Percentiles rank a stretch among this genome's conserved stretches.
phyloP scores from a whole-genome alignment of 2,329 filamentous ascomycete genomes.

The Nigrospora osmanthi region DNA sequence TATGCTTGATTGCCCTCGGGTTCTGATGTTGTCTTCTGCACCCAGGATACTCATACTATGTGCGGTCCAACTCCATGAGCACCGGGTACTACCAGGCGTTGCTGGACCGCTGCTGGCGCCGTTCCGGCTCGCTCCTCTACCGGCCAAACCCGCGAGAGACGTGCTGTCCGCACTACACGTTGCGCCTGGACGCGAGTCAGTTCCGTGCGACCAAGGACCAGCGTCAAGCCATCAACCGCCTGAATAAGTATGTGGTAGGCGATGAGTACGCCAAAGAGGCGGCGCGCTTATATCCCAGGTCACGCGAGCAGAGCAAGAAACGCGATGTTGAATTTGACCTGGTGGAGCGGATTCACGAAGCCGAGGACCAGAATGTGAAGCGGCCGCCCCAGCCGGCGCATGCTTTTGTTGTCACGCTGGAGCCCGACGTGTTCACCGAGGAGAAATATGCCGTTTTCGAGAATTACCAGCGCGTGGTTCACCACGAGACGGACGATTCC shows the following conservation, averaged over 20 bases:
- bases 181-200: conserved; percentile 58
- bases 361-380: conserved; percentile 48
- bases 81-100: conserved; percentile 63
- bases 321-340: conserved; percentile 63
- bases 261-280: conserved; percentile 58
- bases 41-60: conserved; percentile 68
- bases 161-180: conserved; percentile 89
- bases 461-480: conserved; percentile 69
- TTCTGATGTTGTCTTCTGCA: conserved; percentile 10
- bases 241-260: conserved; percentile 65
- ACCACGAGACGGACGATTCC: conserved; percentile 54
- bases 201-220: conserved; percentile 66
- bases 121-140: conserved; percentile 65
- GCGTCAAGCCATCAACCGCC: conserved; percentile 67
- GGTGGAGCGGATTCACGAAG: conserved; percentile 59
- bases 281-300: conserved; percentile 56
- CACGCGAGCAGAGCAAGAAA: conserved; percentile 56
- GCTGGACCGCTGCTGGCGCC: conserved; percentile 70
- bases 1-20: neutral
- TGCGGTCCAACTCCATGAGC: conserved; percentile 50
- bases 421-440: conserved; percentile 61
- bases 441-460: conserved; percentile 69
- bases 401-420: conserved; percentile 60
- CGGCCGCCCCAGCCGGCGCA: conserved; percentile 58
- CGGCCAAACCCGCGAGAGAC: conserved; percentile 70